phyloP scores from a whole-genome alignment of 1,284 basidiomycete species.

The Volvariella surrecta region DNA sequence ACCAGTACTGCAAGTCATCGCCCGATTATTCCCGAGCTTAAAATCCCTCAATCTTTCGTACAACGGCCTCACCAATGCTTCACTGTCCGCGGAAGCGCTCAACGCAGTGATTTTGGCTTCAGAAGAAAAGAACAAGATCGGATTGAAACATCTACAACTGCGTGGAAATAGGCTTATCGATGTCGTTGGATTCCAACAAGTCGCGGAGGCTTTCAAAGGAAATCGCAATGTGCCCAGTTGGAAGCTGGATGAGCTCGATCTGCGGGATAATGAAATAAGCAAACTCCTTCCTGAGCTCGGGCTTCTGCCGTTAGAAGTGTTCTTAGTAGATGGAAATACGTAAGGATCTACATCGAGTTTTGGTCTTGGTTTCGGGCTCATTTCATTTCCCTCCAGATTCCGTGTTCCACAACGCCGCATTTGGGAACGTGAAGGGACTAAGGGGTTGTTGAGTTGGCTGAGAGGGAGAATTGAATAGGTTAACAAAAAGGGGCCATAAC shows the following conservation, averaged over 20 bases:
- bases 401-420: constrained; percentile 69
- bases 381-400: constrained; percentile 38
- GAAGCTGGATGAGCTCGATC: constrained; percentile 71
- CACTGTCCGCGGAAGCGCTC: constrained; percentile 38
- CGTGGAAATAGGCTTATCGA: constrained; percentile 56
- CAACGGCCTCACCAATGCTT: constrained; percentile 50
- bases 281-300: constrained; percentile 62
- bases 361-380: constrained; percentile 6
- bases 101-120: constrained; percentile 40
- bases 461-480: constrained; percentile 57
- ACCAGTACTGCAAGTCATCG: constrained; percentile 45
- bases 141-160: constrained; percentile 54
- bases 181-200: constrained; percentile 49
- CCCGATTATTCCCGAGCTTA: constrained; percentile 59
- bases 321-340: constrained; percentile 79
- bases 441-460: constrained; percentile 67
- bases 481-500: no score
- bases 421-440: constrained; percentile 81
- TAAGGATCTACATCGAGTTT: constrained; percentile 29
- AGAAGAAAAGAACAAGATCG: constrained; percentile 26
- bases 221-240: constrained; percentile 53
- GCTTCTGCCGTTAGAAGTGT: constrained; percentile 64
- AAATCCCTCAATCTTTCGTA: constrained; percentile 65
- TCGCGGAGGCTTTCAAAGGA: constrained; percentile 56
- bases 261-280: constrained; percentile 69